Evolutionary conservation across 2,329 filamentous ascomycete species (phyloP), one percentile per base, ranked within the genome.

Genomic region (Trichoderma polysporum): DNA sequence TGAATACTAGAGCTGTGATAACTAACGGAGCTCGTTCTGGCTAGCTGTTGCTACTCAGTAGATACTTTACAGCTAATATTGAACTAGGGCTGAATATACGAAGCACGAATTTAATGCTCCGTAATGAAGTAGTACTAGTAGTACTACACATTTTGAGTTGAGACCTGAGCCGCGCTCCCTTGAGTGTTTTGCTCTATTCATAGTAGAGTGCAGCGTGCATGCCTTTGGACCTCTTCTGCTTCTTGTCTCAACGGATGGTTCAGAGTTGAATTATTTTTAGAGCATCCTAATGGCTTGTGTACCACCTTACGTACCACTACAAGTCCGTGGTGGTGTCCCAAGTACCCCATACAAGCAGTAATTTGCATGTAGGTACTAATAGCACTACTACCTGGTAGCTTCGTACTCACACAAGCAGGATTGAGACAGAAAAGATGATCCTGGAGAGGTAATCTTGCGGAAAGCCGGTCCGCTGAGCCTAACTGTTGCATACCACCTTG

Each of bases 121-220:
- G n/a, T n/a, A n/a, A n/a, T n/a, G n/a, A n/a, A n/a, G n/a, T n/a
- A n/a, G n/a, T n/a, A 22, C 41, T 19, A 45, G 22, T 17, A 45
- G 41, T n/a, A n/a, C 64, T 29, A 37, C 39, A 10, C 13, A 27
- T 61, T 62, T 29, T 15, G 22, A n/a, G 60, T 54, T 19, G 37
- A 62, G 56, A 62, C 53, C 39, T 49, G 33, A 25, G 58, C n/a
- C n/a, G n/a, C 25, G 25, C 29, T 25, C 12, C 56, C 31, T 27
- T 56, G 59, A 17, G 41, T 65, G 50, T 63, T 27, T 67, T 64
- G 66, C 50, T 64, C 52, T 57, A 67, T 50, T 64, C 63, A 52
- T 25, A 27, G 37, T 31, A 37, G 5, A 39, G 22, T 22, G 15
- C 15, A 25, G 31, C 15, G 9, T 35, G 45, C 41, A 39, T 50